Percentiles rank a stretch among this genome's conserved stretches.
These are phyloP conservation scores for Microdochium trichocladiopsis DNA, from an alignment of 2,329 filamentous ascomycete genomes.

Conservation along the genomic window DNA sequence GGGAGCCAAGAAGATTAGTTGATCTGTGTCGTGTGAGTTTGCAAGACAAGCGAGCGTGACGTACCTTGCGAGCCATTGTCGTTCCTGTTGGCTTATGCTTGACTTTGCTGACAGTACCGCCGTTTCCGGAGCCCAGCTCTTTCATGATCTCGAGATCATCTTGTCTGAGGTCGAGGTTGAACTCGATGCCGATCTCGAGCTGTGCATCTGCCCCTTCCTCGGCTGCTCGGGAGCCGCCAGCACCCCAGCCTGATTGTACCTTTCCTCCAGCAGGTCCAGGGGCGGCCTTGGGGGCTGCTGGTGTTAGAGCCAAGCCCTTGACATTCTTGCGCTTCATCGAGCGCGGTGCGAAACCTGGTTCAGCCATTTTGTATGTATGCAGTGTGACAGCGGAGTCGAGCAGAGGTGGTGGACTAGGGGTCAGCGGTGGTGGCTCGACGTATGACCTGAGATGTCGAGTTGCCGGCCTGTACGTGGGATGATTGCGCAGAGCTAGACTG, in stretches of 20 bases:
- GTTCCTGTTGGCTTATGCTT: slow-evolving; percentile 91
- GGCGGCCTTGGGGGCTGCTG: slow-evolving; percentile 64
- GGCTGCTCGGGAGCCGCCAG: slow-evolving; percentile 34
- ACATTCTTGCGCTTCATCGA: slow-evolving; percentile 99
- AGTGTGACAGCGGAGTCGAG: background rate
- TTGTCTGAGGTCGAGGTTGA: slow-evolving; percentile 83
- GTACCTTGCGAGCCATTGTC: slow-evolving; percentile 94
- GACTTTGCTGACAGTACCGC: slow-evolving; percentile 97
- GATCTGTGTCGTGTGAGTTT: background rate
- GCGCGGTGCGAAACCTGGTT: slow-evolving; percentile 55
- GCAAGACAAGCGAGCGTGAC: background rate
- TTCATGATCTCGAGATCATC: slow-evolving; percentile 91
- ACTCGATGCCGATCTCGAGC: slow-evolving; percentile 95
- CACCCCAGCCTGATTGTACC: slow-evolving; percentile 43
- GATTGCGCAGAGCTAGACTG: too few species aligned
- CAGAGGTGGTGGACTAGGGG: background rate
- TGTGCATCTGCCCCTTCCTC: slow-evolving; percentile 50
- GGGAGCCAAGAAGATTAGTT: background rate
- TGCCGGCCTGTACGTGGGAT: too few species aligned
- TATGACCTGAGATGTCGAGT: background rate
- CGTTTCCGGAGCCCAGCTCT: slow-evolving; percentile 92
- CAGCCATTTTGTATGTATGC: background rate
- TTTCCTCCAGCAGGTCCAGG: slow-evolving; percentile 68
- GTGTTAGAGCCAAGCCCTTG: slow-evolving; percentile 85
- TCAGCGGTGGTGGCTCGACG: background rate